A percentile compares a stretch with the other conserved stretches of the same genome.
Evolutionary conservation across 2,329 filamentous ascomycete genomes (phyloP).

Genomic region (Aspergillus cejpii): DNA sequence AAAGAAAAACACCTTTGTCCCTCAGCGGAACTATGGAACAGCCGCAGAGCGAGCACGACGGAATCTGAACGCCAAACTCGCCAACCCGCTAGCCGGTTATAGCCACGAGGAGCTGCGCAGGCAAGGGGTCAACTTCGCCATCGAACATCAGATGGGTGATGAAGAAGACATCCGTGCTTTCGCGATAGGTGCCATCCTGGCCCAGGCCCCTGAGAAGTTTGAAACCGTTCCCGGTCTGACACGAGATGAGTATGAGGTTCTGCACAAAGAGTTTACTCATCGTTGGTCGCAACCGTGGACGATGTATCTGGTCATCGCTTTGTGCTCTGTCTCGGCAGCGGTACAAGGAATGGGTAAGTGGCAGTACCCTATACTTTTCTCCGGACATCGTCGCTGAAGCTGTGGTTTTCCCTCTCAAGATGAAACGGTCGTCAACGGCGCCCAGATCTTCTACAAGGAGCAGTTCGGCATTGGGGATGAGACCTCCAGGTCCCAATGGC

Average conservation of each 20-base stretch:
- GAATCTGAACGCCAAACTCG: slow-evolving; percentile 46
- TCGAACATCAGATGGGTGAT: slow-evolving; percentile 49
- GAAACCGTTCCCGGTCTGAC: slow-evolving; percentile 50
- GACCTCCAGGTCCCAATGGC: slow-evolving; percentile 49
- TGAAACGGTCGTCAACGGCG: slow-evolving; percentile 63
- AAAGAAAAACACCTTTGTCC: slow-evolving; percentile 16
- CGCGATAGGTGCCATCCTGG: slow-evolving; percentile 53
- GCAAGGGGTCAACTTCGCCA: slow-evolving; percentile 55
- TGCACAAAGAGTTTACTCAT: slow-evolving; percentile 57
- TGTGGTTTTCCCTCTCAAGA: slow-evolving; percentile 37
- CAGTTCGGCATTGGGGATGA: slow-evolving; percentile 54
- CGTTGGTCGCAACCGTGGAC: slow-evolving; percentile 63
- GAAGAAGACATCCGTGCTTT: slow-evolving; percentile 55
- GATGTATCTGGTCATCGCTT: slow-evolving; percentile 59
- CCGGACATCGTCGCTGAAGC: not conserved
- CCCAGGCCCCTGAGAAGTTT: slow-evolving; percentile 49
- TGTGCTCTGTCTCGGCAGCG: slow-evolving; percentile 62
- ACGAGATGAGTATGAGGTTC: slow-evolving; percentile 50
- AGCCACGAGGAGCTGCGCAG: slow-evolving; percentile 47
- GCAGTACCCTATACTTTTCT: too few relatives aligned
- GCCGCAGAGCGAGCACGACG: slow-evolving; percentile 38
- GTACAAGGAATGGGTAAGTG: slow-evolving; percentile 59
- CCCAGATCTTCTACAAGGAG: slow-evolving; percentile 57
- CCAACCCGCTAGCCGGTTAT: slow-evolving; percentile 48
- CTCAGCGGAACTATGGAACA: slow-evolving; percentile 23